phyloP scores from a whole-genome alignment of 2,329 filamentous ascomycete species.

The Curvularia spicifera region DNA sequence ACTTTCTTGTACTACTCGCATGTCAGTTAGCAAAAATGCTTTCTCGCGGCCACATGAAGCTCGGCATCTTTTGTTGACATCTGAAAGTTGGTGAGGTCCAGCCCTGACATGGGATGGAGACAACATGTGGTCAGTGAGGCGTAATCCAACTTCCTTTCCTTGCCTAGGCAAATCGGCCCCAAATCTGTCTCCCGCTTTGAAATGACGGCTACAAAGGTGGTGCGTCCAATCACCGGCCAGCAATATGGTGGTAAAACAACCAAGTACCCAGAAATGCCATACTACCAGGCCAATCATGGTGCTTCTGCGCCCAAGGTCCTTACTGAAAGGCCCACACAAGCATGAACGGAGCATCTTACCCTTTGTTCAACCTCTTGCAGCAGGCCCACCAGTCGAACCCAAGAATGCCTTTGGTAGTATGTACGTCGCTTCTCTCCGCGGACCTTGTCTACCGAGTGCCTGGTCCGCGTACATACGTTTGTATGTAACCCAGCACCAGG shows the following conservation, averaged over 20 bases:
- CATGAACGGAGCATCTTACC: neutral
- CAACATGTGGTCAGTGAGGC: too few relatives aligned
- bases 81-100: neutral
- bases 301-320: neutral
- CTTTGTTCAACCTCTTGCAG: conserved; percentile 1
- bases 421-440: conserved; percentile 8
- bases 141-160: conserved; percentile 4
- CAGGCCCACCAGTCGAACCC: neutral
- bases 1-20: neutral
- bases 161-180: neutral
- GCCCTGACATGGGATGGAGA: neutral
- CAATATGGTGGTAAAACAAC: neutral
- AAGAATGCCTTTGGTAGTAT: neutral
- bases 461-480: conserved; percentile 22
- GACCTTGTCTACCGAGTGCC: conserved; percentile 16
- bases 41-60: neutral
- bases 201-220: neutral
- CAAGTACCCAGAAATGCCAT: neutral
- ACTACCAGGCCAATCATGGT: conserved; percentile 1
- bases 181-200: neutral
- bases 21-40: neutral
- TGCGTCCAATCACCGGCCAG: conserved; percentile 4
- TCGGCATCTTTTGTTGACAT: neutral
- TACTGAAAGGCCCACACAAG: neutral
- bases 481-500: conserved; percentile 13